phyloP scores from a whole-genome alignment of 2,329 filamentous ascomycete species.

The Chalaropsis thielavioides region DNA sequence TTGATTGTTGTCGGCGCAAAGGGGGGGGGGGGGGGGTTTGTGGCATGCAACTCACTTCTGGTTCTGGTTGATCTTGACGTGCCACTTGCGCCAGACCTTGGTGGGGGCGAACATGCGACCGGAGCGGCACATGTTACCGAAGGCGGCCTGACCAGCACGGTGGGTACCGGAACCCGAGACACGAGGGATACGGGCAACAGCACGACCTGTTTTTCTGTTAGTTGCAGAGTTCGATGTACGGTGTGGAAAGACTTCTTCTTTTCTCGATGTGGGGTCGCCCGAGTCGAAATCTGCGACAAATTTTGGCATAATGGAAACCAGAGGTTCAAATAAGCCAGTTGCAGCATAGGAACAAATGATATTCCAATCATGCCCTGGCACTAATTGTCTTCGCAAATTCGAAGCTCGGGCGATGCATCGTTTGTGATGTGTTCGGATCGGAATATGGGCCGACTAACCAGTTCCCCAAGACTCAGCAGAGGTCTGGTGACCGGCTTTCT shows the following conservation, averaged over 20 bases:
- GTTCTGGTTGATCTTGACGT: conserved; percentile 98
- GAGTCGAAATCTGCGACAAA: background rate
- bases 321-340: background rate
- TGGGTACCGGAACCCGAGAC: conserved; percentile 99
- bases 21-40: no score
- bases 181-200: conserved; percentile 99
- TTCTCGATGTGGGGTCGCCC: conserved; percentile 4
- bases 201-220: conserved; percentile 54
- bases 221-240: background rate
- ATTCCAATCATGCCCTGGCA: background rate
- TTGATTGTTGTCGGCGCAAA: background rate
- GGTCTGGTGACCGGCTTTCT: conserved; percentile 99
- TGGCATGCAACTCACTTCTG: conserved; percentile 56
- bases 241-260: conserved; percentile 7
- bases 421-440: background rate
- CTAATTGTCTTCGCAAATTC: background rate
- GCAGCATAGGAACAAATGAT: background rate
- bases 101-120: conserved; percentile 99
- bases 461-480: conserved; percentile 99
- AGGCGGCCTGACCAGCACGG: conserved; percentile 98
- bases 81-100: conserved; percentile 99
- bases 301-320: background rate
- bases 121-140: conserved; percentile 99
- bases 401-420: background rate
- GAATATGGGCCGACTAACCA: conserved; percentile 46